These are phyloP conservation scores for Clarireedia paspali DNA, from an alignment of 2,329 filamentous ascomycete species.

Conservation along the genomic window DNA sequence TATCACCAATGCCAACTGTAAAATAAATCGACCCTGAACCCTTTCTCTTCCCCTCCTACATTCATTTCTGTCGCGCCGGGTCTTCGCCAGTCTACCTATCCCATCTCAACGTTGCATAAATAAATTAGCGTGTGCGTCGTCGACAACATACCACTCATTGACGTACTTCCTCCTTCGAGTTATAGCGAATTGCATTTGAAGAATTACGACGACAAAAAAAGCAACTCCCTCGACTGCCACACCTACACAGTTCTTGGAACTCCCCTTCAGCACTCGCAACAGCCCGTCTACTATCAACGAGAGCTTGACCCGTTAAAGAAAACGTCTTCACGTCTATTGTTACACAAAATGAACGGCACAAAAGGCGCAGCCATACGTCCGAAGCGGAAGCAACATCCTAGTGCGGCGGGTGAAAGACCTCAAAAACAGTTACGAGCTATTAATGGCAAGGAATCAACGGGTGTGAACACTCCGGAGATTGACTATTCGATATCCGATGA, in stretches of 20 bases:
- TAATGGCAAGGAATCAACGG: constrained; percentile 30
- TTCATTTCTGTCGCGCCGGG: not conserved
- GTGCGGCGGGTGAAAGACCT: constrained; percentile 23
- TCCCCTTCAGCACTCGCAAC: not conserved
- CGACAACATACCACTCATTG: constrained; percentile 24
- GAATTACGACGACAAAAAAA: constrained; percentile 9
- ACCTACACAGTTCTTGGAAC: not conserved
- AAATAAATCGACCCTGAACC: not conserved
- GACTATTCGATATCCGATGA: constrained; percentile 27
- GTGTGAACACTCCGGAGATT: constrained; percentile 29
- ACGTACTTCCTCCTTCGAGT: constrained; percentile 24
- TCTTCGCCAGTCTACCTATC: not conserved
- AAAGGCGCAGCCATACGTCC: constrained; percentile 19
- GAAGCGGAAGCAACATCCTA: constrained; percentile 29
- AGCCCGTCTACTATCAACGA: not conserved
- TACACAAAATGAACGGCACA: constrained; percentile 20
- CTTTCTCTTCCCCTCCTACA: not conserved
- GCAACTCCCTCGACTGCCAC: not conserved
- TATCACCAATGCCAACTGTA: constrained; percentile 1
- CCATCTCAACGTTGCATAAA: constrained; percentile 25
- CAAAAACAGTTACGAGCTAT: constrained; percentile 28
- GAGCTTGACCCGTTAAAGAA: not conserved
- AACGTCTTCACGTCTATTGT: not conserved
- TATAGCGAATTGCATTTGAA: constrained; percentile 10
- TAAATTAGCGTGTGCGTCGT: constrained; percentile 23